A percentile compares a stretch with the other conserved stretches of the same genome.
Evolutionary conservation across 495 filamentous ascomycete species (phyloP).

Genomic region (Neurospora sp.): DNA sequence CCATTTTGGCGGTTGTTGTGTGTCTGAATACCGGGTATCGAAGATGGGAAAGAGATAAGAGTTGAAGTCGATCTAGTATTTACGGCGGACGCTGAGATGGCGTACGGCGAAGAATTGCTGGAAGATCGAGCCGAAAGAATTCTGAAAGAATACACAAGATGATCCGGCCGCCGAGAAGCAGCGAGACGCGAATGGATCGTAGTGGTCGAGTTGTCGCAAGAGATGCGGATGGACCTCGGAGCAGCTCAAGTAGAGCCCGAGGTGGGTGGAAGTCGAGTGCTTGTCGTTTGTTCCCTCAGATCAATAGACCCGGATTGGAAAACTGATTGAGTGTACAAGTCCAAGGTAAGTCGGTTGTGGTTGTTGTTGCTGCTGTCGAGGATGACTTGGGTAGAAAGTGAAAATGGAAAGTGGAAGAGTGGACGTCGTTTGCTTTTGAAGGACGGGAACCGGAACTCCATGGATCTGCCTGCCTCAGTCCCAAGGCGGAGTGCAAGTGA

Average conservation of each 20-base stretch:
- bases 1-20: conserved; percentile 42
- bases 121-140: not conserved
- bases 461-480: not conserved
- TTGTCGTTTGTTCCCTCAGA: not conserved
- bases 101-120: not conserved
- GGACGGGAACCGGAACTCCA: not conserved
- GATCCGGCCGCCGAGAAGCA: not conserved
- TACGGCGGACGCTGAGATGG: not conserved
- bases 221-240: not conserved
- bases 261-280: not conserved
- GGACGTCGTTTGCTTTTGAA: not conserved
- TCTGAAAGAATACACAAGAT: not conserved
- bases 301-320: not conserved
- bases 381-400: not conserved
- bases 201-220: not conserved
- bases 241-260: not conserved
- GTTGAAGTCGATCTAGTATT: not conserved
- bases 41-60: not conserved
- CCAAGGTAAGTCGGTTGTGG: not conserved
- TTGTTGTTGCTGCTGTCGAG: not conserved
- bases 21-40: not conserved
- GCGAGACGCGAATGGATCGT: not conserved
- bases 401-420: not conserved
- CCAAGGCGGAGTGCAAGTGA: not conserved
- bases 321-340: not conserved